Conservation (phyloP, 169 alveolate species). For the Theileria annulata region DNA sequence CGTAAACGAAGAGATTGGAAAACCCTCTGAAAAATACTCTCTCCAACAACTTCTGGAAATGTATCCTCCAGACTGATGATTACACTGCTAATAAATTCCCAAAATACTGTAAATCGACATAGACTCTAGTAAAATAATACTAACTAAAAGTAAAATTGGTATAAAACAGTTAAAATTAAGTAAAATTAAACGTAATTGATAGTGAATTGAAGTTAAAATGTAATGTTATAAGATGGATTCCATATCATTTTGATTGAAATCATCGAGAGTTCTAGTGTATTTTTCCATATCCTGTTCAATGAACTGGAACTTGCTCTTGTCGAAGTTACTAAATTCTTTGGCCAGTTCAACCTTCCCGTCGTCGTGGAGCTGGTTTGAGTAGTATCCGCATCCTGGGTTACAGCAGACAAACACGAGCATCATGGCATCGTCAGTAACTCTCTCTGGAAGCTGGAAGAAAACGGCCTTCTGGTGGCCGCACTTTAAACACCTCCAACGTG, state of each 20-base stretch:
- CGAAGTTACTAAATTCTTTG: constrained; percentile 6
- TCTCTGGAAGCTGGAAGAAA: constrained; percentile 87
- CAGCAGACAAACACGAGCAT: constrained; percentile 88
- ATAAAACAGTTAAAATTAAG: no score
- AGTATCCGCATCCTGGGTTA: constrained; percentile 75
- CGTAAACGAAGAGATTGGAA: constrained; percentile 75
- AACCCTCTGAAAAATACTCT: constrained; percentile 18
- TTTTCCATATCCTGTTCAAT: constrained; percentile 3
- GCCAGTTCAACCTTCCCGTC: constrained; percentile 42
- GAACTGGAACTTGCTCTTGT: constrained; percentile 18
- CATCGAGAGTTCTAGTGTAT: background rate
- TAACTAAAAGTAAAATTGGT: no score
- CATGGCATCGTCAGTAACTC: constrained; percentile 88
- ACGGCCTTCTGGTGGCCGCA: constrained; percentile 85
- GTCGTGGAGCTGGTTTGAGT: constrained; percentile 70
- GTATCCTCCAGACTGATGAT: constrained; percentile 4
- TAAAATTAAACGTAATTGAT: no score
- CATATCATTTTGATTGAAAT: background rate
- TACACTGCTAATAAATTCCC: background rate
- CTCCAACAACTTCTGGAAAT: constrained; percentile 50
- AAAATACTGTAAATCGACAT: no score
- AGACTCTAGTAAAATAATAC: no score
- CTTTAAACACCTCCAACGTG: constrained; percentile 83
- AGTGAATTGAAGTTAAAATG: background rate
- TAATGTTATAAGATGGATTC: constrained; percentile 7